phyloP scores from a whole-genome alignment of 768 basidiomycete species.

The Lentinula boryana region DNA sequence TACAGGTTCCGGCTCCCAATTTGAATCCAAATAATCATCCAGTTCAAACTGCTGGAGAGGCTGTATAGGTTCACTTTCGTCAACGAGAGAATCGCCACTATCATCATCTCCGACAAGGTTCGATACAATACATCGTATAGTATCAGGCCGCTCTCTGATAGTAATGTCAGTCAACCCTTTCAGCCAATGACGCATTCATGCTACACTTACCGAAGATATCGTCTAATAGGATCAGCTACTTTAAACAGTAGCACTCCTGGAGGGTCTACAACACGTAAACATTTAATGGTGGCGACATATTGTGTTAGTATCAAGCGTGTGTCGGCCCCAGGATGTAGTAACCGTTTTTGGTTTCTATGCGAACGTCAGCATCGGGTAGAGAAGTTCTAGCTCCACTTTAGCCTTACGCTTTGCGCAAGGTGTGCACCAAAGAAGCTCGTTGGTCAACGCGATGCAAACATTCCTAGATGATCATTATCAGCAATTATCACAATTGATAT shows the following conservation, averaged over 20 bases:
- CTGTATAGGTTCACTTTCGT: conserved; percentile 77
- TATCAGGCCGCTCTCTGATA: conserved; percentile 78
- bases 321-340: conserved; percentile 94
- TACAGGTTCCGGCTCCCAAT: conserved; percentile 94
- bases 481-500: neutral
- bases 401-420: conserved; percentile 74
- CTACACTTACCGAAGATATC: conserved; percentile 67
- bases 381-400: neutral
- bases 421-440: conserved; percentile 66
- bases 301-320: conserved; percentile 85
- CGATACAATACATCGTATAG: conserved; percentile 89
- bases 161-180: conserved; percentile 3
- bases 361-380: conserved; percentile 5
- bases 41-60: conserved; percentile 68
- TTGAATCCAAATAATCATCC: conserved; percentile 87
- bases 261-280: conserved; percentile 85
- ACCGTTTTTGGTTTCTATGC: conserved; percentile 71
- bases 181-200: neutral
- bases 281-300: conserved; percentile 91
- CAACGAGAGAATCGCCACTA: conserved; percentile 73
- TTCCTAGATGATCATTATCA: conserved; percentile 37
- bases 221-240: conserved; percentile 87
- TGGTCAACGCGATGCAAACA: conserved; percentile 79
- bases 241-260: conserved; percentile 90
- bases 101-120: conserved; percentile 85